These are phyloP conservation scores for Syzygium syzygioides DNA, from an alignment of 441 rosid genomes.

Conservation along the genomic window DNA sequence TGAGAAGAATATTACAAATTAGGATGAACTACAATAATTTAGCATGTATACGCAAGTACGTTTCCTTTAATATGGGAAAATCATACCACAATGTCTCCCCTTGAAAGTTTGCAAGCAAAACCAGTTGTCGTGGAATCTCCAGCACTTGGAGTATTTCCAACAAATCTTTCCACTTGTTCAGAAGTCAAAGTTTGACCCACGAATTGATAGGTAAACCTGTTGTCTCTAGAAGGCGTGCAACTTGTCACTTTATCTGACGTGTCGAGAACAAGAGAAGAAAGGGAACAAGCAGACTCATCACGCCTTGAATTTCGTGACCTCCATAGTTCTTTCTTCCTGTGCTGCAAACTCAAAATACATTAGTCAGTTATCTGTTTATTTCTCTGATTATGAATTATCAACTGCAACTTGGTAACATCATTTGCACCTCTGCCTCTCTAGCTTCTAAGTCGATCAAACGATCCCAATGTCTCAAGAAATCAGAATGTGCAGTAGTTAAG, in stretches of 20 bases:
- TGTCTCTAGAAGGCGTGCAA: constrained; percentile 40
- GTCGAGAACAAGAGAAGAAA: constrained; percentile 83
- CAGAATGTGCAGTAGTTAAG: constrained; percentile 54
- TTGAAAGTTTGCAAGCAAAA: constrained; percentile 58
- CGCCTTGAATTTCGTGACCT: constrained; percentile 37
- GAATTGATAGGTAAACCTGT: constrained; percentile 68
- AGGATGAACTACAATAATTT: not conserved
- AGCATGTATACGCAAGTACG: not conserved
- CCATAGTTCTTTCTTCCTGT: constrained; percentile 53
- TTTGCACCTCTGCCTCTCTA: constrained; percentile 72
- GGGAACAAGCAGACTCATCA: constrained; percentile 35
- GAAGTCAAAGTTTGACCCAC: constrained; percentile 38
- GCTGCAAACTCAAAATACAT: constrained; percentile 38
- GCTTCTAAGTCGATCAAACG: constrained; percentile 86
- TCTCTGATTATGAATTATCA: not conserved
- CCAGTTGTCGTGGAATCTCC: constrained; percentile 31
- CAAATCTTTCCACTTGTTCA: constrained; percentile 21
- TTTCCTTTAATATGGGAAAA: not conserved
- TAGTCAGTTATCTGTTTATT: not conserved
- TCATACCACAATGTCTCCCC: constrained; percentile 89
- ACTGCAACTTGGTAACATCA: not conserved
- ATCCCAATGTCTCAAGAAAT: constrained; percentile 80
- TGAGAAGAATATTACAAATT: not conserved
- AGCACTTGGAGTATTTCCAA: constrained; percentile 26
- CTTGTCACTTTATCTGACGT: constrained; percentile 36